Base-by-base conservation (phyloP, 164 flowering plant genomes). In the Saururus chinensis region DNA sequence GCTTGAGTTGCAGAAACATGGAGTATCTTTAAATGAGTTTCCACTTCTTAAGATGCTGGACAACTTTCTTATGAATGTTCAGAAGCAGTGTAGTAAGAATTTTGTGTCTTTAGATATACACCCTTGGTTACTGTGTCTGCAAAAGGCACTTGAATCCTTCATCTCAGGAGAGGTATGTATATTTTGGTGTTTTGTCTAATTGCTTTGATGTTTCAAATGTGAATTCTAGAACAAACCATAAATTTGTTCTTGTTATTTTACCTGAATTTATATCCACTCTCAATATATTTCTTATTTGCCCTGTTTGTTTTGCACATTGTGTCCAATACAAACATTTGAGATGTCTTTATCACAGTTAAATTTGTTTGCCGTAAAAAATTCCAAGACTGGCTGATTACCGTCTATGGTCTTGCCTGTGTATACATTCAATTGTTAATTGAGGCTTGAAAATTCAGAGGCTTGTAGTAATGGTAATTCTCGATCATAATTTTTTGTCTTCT, bases 41-140 rank as follows among this genome's bases (percentile, higher is more conserved):
- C 89, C 90, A 24, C 79, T 90, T 45, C 75, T 72, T 49, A 84
- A 86, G 75, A 76, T 84, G 61, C 71, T 93, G 64, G 84, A 83
- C 70, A 69, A 80, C 56, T 84, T 86, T 61, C 85, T 85, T 21
- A 55, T 76, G 56, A 23, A 66, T 62, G 76, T 73, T 71, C 77
- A 67, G 52, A 75, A 73, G 72, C 78, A 64, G 53, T 74, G 66
- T 22, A 48, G 23, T 45, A 84, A 73, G 70, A 88, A 83, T 75
- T 72, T 77, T 63, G 63, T 82, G 61, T 69, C 86, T 2, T 1
- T 81, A 49, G 98, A 93, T 60, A 68, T 68, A 66, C 97, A 90
- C 75, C 96, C 96, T 5, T 88, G 92, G 96, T 79, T 86, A 64
- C 59, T 79, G 25, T 52, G 63, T 67, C 67, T 93, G 66, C 97